Base-by-base conservation (phyloP, 305 asterid species). In the Coffea humblotiana region DNA sequence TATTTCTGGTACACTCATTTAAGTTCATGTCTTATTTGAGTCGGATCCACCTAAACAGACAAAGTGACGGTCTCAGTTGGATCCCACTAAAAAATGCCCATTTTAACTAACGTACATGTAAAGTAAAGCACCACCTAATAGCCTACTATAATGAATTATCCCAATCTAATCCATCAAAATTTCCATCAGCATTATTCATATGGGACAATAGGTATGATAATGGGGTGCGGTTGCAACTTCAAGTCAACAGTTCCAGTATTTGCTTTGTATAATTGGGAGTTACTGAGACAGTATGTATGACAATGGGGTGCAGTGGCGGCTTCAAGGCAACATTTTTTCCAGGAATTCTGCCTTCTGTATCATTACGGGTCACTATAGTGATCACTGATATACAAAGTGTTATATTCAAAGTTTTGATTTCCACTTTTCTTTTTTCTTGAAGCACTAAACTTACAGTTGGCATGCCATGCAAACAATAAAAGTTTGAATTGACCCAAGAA, bases 31-130 rank as follows among this genome's bases (percentile, higher is more conserved):
- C 63, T 15, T 71, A 74, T 70, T 56, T 66, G 52, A 29, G 87
- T 81, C 72, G 84, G 85, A 84, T 83, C 81, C 84, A 78, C 80
- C 71, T 77, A 58, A 67, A 70, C 65, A 69, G n/a, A 32, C 11
- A 63, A 52, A 49, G 37, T 47, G 40, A 45, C 27, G 15, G 7
- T 54, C 6, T 80, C 43, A 78, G 79, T 81, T 75, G 84, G 82
- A 77, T 79, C 83, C 72, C 60, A 71, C 76, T 81, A 32, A 65
- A 63, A 49, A 78, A 51, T 54, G 66, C 72, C 65, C 72, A 27
- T 25, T 52, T 73, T 10, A 85, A 74, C 58, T 27, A 66, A 81
- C 43, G 29, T 74, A 58, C 66, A n/a, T 45, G 35, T 51, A 47
- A 74, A 37, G 52, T 79, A 47, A 74, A 37, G 52, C 76, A 67